These are phyloP conservation scores for Boletus sp. DNA, from an alignment of 768 basidiomycete genomes.

Conservation along the genomic window DNA sequence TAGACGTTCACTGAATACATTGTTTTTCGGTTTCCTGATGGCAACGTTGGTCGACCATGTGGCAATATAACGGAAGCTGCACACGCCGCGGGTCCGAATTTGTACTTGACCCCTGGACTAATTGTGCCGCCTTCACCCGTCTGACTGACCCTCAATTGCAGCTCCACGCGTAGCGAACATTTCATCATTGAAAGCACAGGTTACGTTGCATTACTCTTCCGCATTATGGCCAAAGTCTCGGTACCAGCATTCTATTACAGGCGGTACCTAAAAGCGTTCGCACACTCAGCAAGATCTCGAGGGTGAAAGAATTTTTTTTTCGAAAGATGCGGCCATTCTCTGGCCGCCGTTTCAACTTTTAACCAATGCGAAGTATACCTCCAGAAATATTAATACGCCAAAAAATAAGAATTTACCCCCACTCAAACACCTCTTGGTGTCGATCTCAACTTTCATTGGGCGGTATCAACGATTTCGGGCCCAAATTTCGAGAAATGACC, in stretches of 20 bases:
- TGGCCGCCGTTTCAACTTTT: constrained; percentile 20
- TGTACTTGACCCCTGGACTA: constrained; percentile 7
- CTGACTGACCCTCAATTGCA: background rate
- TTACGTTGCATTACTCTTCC: background rate
- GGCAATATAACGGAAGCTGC: background rate
- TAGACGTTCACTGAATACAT: background rate
- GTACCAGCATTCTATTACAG: constrained; percentile 2
- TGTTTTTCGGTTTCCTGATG: background rate
- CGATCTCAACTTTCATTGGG: background rate
- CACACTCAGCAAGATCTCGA: background rate
- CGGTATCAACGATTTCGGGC: background rate
- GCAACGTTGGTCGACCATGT: background rate
- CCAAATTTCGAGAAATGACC: constrained; percentile 1
- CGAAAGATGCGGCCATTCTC: constrained; percentile 11
- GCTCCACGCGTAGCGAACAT: background rate
- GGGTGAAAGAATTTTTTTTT: constrained; percentile 31
- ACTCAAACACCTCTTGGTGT: background rate
- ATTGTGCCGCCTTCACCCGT: background rate
- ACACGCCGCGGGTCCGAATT: background rate
- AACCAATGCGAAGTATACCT: background rate
- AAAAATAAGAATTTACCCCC: background rate
- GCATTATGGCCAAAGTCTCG: background rate
- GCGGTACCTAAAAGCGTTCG: background rate
- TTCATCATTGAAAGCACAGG: background rate
- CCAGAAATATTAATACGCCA: constrained; percentile 10